Percentiles rank a stretch among this genome's conserved stretches.
Conservation (phyloP, 2,329 filamentous ascomycete genomes). For the Periconia sp. region DNA sequence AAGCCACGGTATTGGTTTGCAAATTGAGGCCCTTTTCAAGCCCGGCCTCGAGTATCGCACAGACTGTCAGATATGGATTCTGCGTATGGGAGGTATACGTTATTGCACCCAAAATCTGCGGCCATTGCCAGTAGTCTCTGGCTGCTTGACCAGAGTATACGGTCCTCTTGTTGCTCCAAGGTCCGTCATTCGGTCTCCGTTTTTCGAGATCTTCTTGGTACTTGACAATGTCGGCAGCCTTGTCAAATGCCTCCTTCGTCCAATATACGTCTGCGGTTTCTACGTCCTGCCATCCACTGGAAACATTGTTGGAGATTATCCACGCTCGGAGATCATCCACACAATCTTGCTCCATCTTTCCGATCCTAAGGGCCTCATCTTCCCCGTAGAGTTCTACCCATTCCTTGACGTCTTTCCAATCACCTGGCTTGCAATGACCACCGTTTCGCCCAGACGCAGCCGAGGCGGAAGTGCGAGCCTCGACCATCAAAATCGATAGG, state of each 20-base stretch:
- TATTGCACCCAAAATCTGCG: slow-evolving; percentile 1
- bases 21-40: slow-evolving; percentile 2
- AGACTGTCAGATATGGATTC: slow-evolving; percentile 2
- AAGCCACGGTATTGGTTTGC: slow-evolving; percentile 1
- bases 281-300: slow-evolving; percentile 3
- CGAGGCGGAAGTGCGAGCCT: slow-evolving; percentile 31
- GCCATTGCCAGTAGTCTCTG: slow-evolving; percentile 5
- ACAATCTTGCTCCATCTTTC: slow-evolving; percentile 30
- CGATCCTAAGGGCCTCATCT: slow-evolving; percentile 48
- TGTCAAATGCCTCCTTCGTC: slow-evolving; percentile 3
- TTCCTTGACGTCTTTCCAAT: slow-evolving; percentile 53
- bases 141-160: slow-evolving; percentile 3
- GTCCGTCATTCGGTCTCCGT: slow-evolving; percentile 3
- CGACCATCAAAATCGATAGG: slow-evolving; percentile 27
- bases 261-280: slow-evolving; percentile 4
- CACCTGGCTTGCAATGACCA: slow-evolving; percentile 50
- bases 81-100: slow-evolving; percentile 1
- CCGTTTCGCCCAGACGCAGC: slow-evolving; percentile 42
- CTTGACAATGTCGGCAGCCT: slow-evolving; percentile 1
- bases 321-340: slow-evolving; percentile 3
- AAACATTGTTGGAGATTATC: not conserved
- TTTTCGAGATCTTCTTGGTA: slow-evolving; percentile 4
- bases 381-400: slow-evolving; percentile 43
- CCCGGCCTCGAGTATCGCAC: not conserved
- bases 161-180: slow-evolving; percentile 2